phyloP scores from a whole-genome alignment of 2,329 filamentous ascomycete species.

The Lachnellula subtilissima region DNA sequence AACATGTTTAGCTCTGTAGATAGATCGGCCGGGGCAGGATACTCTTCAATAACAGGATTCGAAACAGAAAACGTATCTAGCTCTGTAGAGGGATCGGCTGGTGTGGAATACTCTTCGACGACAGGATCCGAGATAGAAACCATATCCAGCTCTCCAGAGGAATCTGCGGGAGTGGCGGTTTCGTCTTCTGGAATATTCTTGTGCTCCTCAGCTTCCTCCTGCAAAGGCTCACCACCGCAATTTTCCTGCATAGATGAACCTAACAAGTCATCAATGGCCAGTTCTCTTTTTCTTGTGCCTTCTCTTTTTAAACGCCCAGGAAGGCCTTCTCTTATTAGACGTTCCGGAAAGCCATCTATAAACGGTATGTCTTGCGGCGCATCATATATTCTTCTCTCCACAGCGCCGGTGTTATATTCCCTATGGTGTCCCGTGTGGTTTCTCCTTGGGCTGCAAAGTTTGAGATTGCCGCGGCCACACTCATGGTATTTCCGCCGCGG shows the following conservation, averaged over 20 bases:
- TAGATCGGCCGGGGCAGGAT: too few relatives aligned
- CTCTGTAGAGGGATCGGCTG: too few relatives aligned
- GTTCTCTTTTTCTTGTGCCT: background rate
- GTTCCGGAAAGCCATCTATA: constrained; percentile 8
- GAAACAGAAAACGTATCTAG: too few relatives aligned
- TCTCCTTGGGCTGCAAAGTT: background rate
- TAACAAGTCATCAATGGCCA: background rate
- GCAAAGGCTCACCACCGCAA: background rate
- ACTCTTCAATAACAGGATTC: too few relatives aligned
- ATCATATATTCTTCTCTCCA: background rate
- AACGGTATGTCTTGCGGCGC: constrained; percentile 8
- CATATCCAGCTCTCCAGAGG: too few relatives aligned
- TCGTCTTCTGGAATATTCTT: background rate
- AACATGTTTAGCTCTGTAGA: too few relatives aligned
- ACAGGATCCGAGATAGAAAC: too few relatives aligned
- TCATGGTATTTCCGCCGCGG: constrained; percentile 18
- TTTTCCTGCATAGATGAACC: background rate
- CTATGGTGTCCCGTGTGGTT: background rate
- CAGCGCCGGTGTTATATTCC: constrained; percentile 6
- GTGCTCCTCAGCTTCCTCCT: constrained; percentile 14
- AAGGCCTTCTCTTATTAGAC: constrained; percentile 9
- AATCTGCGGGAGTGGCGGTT: too few relatives aligned
- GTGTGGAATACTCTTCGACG: too few relatives aligned
- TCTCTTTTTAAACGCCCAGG: constrained; percentile 7
- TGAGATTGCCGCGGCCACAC: background rate